These are phyloP conservation scores for Lentinula lateritia DNA, from an alignment of 768 basidiomycete genomes.

Conservation along the genomic window DNA sequence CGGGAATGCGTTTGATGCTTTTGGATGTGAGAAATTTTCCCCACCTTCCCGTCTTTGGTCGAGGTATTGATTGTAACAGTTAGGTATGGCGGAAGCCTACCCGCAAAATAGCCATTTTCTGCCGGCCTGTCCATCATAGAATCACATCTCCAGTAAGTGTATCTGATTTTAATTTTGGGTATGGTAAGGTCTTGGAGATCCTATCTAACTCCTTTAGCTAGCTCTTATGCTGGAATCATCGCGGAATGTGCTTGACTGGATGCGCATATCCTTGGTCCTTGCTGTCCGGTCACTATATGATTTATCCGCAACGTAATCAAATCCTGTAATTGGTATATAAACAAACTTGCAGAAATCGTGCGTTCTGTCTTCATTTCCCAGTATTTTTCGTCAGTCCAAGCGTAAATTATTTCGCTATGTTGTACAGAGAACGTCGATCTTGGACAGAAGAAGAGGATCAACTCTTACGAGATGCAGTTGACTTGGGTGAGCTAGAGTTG, in stretches of 20 bases:
- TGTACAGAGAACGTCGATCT: constrained; percentile 38
- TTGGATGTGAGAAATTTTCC: background rate
- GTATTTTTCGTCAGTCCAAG: background rate
- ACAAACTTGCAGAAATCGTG: background rate
- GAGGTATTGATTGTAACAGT: background rate
- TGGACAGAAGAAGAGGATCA: constrained; percentile 51
- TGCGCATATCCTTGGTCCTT: background rate
- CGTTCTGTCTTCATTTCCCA: background rate
- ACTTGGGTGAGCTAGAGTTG: constrained; percentile 30
- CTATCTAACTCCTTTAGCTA: background rate
- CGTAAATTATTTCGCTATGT: background rate
- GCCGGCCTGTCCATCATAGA: background rate
- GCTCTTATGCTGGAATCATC: background rate
- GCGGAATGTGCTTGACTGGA: background rate
- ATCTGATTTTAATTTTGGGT: background rate
- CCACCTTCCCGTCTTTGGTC: background rate
- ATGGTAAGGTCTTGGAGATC: background rate
- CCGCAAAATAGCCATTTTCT: background rate
- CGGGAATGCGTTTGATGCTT: background rate
- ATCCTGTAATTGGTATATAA: background rate
- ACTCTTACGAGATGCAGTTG: constrained; percentile 45
- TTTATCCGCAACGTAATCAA: background rate
- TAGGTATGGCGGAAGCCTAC: background rate
- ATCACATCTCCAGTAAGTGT: background rate
- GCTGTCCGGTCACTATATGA: background rate